Percentiles rank a stretch among this genome's conserved stretches.
phyloP scores from a whole-genome alignment of 2,329 filamentous ascomycete genomes.

The Alternaria metachromatica region DNA sequence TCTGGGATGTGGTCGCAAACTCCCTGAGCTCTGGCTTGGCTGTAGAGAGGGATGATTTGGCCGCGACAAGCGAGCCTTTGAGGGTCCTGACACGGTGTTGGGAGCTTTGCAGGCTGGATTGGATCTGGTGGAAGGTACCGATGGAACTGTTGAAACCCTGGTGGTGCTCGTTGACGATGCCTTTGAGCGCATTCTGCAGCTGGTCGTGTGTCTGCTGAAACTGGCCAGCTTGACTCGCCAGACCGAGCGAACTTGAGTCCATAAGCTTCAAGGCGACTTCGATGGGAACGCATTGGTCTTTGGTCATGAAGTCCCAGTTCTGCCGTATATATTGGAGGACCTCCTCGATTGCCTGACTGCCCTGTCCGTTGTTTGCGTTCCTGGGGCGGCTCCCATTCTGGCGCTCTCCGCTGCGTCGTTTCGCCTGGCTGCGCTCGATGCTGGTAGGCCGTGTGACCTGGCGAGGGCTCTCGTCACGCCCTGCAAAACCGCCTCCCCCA shows the following conservation, averaged over 20 bases:
- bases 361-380: conserved; percentile 44
- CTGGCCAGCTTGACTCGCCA: conserved; percentile 84
- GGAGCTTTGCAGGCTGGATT: conserved; percentile 86
- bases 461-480: conserved; percentile 33
- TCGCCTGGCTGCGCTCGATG: conserved; percentile 52
- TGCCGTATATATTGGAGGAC: conserved; percentile 82
- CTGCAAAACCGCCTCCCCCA: conserved; percentile 35
- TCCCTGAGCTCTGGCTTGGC: conserved; percentile 92
- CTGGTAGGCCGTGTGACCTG: conserved; percentile 47
- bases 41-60: conserved; percentile 80
- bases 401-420: conserved; percentile 51
- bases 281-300: conserved; percentile 87
- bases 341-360: conserved; percentile 56
- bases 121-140: conserved; percentile 98
- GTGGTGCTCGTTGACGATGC: conserved; percentile 95
- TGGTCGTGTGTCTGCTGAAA: conserved; percentile 85
- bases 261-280: conserved; percentile 94
- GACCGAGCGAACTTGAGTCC: conserved; percentile 90
- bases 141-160: conserved; percentile 99
- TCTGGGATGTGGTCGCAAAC: conserved; percentile 83
- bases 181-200: conserved; percentile 90
- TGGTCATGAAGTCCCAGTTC: conserved; percentile 92
- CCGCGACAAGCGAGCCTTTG: conserved; percentile 80
- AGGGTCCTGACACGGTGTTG: conserved; percentile 83
- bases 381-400: conserved; percentile 35